Percentiles rank a stretch among this genome's conserved stretches.
These are phyloP conservation scores for Podospora bellae-mahoneyi DNA, from an alignment of 495 filamentous ascomycete species.

Conservation along the genomic window DNA sequence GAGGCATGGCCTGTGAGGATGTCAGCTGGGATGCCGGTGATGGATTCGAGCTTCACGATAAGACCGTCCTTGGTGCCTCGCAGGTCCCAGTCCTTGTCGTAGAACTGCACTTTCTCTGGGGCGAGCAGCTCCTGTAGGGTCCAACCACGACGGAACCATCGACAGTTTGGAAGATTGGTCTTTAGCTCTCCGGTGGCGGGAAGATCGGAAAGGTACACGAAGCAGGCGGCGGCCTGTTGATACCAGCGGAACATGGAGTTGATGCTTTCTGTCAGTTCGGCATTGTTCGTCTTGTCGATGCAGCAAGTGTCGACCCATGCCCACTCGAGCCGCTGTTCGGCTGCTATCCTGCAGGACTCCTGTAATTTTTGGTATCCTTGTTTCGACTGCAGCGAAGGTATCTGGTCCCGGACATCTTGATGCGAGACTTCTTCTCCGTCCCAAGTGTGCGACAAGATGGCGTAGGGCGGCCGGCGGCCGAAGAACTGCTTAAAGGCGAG, in stretches of 20 bases:
- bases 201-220: conserved; percentile 29
- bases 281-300: conserved; percentile 41
- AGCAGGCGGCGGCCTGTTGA: conserved; percentile 27
- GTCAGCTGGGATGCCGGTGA: conserved; percentile 4
- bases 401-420: conserved; percentile 25
- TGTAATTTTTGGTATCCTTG: conserved; percentile 27
- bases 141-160: conserved; percentile 5
- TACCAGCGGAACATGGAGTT: conserved; percentile 45
- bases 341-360: conserved; percentile 16
- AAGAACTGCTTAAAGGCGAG: conserved; percentile 22
- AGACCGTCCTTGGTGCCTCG: neutral
- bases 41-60: neutral
- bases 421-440: conserved; percentile 41
- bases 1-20: conserved; percentile 6
- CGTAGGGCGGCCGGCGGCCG: conserved; percentile 30
- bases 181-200: neutral
- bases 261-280: conserved; percentile 42
- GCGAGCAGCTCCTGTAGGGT: conserved; percentile 3
- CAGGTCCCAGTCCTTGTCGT: conserved; percentile 25
- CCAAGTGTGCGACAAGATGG: conserved; percentile 48
- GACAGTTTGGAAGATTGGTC: neutral
- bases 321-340: conserved; percentile 24
- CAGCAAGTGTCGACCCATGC: conserved; percentile 38
- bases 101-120: conserved; percentile 19
- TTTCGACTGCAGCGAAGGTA: conserved; percentile 17